Base-by-base conservation (phyloP, 192 early-diverging fungal species). In the Coemansia pectinata region DNA sequence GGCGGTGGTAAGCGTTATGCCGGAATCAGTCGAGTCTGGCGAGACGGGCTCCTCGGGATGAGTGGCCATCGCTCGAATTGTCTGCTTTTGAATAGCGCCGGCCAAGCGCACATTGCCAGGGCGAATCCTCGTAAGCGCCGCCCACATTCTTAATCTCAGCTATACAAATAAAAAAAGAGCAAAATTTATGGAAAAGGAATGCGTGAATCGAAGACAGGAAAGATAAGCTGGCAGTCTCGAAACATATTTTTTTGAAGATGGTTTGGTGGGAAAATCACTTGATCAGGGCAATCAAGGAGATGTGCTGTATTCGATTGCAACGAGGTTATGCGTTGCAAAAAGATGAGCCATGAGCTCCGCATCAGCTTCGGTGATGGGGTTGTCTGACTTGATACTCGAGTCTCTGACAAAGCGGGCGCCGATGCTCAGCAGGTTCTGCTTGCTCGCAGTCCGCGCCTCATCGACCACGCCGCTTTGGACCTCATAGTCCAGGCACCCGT, bases 331-430 rank as follows among this genome's bases (percentile, higher is more conserved):
- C 34, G 74, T 73, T 47, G 74, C 78, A 62, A 82, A 77, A 27
- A 70, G 9, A 23, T 82, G 79, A 1, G 74, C 74, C 19, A 67
- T 71, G 48, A 68, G 70, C 45, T 76, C 79, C 3, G 74, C 66
- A 15, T 76, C 66, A 19, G 67, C 57, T 3, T 57, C 74, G 3
- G 67, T 58, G n/a, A 12, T 21, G 15, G 48, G 21, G 66, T 31
- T 45, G 21, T 42, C 48, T 1, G 45, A 31, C 23, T 58, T 70
- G 60, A 31, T 42, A 34, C 45, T 19, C 12, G 47, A 58, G 14
- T 71, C 70, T n/a, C 68, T 60, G 23, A 73, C 67, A 39, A 62
- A 57, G 33, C 79, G 63, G 0, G 71, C 79, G 34, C 72, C 78
- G 14, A 64, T 68, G 40, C 25, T 47, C 17, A 77, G 64, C 23